Percentiles rank a stretch among this genome's conserved stretches.
These are phyloP conservation scores for Amaranthus palmeri DNA, from an alignment of 148 eudicot species.

Conservation along the genomic window DNA sequence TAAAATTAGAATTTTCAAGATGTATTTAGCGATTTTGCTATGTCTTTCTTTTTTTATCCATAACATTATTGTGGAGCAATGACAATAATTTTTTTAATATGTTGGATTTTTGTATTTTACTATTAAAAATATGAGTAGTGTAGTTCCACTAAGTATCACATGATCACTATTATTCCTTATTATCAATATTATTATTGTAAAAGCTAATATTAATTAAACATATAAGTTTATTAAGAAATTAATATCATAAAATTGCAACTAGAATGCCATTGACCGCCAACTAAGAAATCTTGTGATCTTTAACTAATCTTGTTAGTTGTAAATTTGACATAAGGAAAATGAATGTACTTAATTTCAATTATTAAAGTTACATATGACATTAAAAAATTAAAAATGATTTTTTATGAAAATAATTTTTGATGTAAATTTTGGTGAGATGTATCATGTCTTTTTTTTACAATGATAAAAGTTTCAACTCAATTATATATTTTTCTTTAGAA, in stretches of 20 bases:
- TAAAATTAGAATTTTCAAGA: slow-evolving; percentile 2
- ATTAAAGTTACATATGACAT: too few relatives aligned
- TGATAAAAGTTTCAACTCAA: too few relatives aligned
- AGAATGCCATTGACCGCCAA: slow-evolving; percentile 16
- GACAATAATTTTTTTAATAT: neutral
- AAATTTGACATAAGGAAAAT: neutral
- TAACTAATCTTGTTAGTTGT: neutral
- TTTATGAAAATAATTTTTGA: too few relatives aligned
- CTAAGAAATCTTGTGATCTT: slow-evolving; percentile 11
- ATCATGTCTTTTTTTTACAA: too few relatives aligned
- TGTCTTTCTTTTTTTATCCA: neutral
- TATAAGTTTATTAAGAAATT: slow-evolving; percentile 8
- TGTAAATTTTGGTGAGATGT: too few relatives aligned
- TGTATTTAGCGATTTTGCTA: slow-evolving; percentile 9
- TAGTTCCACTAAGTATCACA: slow-evolving; percentile 33
- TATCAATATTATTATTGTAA: slow-evolving; percentile 3
- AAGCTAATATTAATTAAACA: neutral
- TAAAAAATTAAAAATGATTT: too few relatives aligned
- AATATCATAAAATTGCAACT: neutral
- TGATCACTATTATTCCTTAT: slow-evolving; percentile 12
- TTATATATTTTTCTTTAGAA: too few relatives aligned
- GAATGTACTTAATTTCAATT: too few relatives aligned
- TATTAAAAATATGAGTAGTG: slow-evolving; percentile 13
- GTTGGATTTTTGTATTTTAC: neutral
- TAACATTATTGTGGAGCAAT: neutral